Evolutionary conservation across 192 early-diverging fungal species (phyloP).

Genomic region (Coemansia sp.): DNA sequence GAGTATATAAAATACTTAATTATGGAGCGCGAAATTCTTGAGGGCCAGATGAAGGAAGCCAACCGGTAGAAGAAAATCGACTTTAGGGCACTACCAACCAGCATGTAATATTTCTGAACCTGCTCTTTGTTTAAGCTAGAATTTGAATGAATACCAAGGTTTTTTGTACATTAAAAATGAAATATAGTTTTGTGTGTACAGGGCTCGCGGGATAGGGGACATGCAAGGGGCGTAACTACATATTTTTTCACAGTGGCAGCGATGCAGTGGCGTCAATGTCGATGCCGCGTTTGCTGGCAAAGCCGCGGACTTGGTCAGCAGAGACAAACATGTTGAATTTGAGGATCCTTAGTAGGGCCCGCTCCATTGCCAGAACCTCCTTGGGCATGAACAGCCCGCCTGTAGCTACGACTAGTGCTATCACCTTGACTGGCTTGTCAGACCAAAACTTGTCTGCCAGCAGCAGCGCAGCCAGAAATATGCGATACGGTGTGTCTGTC

Average conservation of each 20-base stretch:
- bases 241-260: background rate
- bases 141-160: background rate
- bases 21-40: constrained; percentile 54
- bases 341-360: constrained; percentile 46
- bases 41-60: constrained; percentile 44
- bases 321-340: constrained; percentile 48
- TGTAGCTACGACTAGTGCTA: constrained; percentile 31
- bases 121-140: background rate
- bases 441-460: constrained; percentile 68
- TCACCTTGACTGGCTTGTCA: constrained; percentile 51
- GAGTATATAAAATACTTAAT: constrained; percentile 74
- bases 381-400: constrained; percentile 34
- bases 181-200: background rate
- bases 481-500: constrained; percentile 69
- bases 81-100: background rate
- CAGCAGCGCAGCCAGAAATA: constrained; percentile 69
- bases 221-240: no score
- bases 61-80: background rate
- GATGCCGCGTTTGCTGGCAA: constrained; percentile 37
- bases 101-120: background rate
- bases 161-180: constrained; percentile 1
- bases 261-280: constrained; percentile 17
- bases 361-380: constrained; percentile 51
- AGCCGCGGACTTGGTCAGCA: constrained; percentile 32
- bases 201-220: no score